Conservation (phyloP, 805 yeast genomes). For the Lipomyces kockii region DNA sequence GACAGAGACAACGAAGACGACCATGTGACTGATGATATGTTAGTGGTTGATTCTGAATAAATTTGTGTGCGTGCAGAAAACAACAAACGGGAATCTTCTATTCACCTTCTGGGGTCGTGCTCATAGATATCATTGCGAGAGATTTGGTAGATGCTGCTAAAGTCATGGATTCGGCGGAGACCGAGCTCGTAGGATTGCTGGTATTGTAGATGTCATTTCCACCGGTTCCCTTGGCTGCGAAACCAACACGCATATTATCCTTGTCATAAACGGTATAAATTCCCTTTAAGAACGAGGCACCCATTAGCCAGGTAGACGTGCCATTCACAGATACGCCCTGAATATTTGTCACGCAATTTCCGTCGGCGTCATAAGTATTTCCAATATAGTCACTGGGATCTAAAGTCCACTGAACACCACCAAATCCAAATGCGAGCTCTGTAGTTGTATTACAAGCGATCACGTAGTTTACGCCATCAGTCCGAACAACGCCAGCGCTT, state of each 20-base stretch:
- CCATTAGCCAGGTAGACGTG: slow-evolving; percentile 61
- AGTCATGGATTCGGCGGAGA: slow-evolving; percentile 11
- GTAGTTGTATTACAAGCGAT: slow-evolving; percentile 58
- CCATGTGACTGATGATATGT: background rate
- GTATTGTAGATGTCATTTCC: slow-evolving; percentile 24
- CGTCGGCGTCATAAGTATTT: slow-evolving; percentile 51
- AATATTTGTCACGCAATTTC: slow-evolving; percentile 66
- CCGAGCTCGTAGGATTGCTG: background rate
- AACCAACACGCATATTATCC: slow-evolving; percentile 55
- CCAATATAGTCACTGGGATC: slow-evolving; percentile 56
- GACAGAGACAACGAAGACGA: background rate
- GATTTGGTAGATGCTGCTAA: background rate
- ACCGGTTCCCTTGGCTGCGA: slow-evolving; percentile 50
- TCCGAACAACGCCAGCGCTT: slow-evolving; percentile 45
- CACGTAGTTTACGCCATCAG: slow-evolving; percentile 69
- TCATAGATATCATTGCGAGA: background rate
- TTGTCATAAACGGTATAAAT: slow-evolving; percentile 64
- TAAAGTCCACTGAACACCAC: slow-evolving; percentile 53
- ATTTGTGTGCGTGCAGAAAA: background rate
- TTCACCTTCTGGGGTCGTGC: background rate
- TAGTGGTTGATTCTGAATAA: background rate
- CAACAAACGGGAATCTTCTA: background rate
- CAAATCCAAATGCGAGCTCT: slow-evolving; percentile 51
- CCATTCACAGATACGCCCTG: slow-evolving; percentile 56
- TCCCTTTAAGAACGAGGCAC: slow-evolving; percentile 62